Base-by-base conservation (phyloP, 1,284 basidiomycete genomes). In the Phellopilus nigrolimitatus region DNA sequence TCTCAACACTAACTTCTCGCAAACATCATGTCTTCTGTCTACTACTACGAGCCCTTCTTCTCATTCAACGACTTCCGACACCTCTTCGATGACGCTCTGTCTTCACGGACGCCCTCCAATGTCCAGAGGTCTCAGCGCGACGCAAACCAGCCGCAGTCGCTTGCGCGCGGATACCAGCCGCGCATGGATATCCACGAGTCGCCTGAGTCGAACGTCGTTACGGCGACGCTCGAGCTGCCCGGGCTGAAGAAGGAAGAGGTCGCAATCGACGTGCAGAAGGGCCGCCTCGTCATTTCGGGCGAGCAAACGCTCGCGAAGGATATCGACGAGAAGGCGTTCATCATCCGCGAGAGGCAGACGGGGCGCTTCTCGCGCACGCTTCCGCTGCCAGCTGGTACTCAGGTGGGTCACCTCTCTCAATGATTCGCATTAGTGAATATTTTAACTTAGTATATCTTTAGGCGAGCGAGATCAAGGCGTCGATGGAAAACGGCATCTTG, bases 11-110 rank as follows among this genome's bases (percentile, higher is more conserved):
- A 42, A 24, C 40, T 47, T 21, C 24, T 27, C 3, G 21, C 24
- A 24, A 49, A 6, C 4, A 51, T 28, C n/a, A 70, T 70, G 60
- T 71, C 72, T 47, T 71, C 72, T 47, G 24, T 71, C 48, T 61
- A 46, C 56, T 71, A 68, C 62, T 74, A 75, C 64, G 73, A 78
- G 48, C 74, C 77, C 21, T 70, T 74, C 67, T 71, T 70, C 59
- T 59, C 57, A 34, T 58, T 65, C 46, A 57, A 60, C 42, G 72
- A 76, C 55, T 70, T 78, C 42, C 73, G 75, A 33, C 73, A 71
- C 54, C 64, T 78, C 59, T 68, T 79, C 47, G 74, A 78, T 56
- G 71, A 78, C 30, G 68, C 71, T 1, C 64, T 75, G 12, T 22
- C 40, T 10, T 33, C 38, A 45, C 62, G 55, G n/a, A n/a, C n/a